Conservation (phyloP, 345 rosid genomes). For the Citrus mangshanensis region DNA sequence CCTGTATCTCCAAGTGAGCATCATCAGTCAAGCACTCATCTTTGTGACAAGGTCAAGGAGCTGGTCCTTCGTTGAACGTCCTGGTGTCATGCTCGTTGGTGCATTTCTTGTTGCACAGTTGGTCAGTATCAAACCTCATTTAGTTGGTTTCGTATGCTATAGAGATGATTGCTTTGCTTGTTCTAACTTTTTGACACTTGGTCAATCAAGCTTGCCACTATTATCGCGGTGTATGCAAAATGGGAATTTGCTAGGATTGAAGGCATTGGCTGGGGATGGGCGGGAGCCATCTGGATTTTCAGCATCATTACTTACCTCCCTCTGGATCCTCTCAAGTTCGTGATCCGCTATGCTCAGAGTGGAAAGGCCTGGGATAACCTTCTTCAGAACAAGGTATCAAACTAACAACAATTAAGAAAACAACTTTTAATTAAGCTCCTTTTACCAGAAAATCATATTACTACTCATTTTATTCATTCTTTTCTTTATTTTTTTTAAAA, state of each 20-base stretch:
- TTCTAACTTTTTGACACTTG: neutral
- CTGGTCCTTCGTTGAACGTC: constrained; percentile 74
- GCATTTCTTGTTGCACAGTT: constrained; percentile 71
- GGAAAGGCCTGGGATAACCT: constrained; percentile 69
- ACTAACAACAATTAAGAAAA: neutral
- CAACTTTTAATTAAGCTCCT: neutral
- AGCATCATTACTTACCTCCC: constrained; percentile 62
- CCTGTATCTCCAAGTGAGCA: constrained; percentile 85
- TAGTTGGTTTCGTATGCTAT: neutral
- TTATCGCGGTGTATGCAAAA: constrained; percentile 60
- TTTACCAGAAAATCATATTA: too few species aligned
- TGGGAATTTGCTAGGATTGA: constrained; percentile 66
- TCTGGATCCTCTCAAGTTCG: constrained; percentile 71
- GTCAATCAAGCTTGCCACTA: constrained; percentile 50
- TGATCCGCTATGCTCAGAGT: constrained; percentile 52
- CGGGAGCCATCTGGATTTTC: constrained; percentile 65
- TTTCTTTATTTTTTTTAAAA: neutral
- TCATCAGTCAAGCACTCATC: constrained; percentile 83
- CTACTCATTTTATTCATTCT: neutral
- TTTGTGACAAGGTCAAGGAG: constrained; percentile 80
- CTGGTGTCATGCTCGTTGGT: constrained; percentile 45
- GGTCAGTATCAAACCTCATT: constrained; percentile 30
- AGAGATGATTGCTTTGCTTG: neutral
- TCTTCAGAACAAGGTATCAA: constrained; percentile 45
- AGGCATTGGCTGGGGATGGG: constrained; percentile 89